Conservation (phyloP, 805 yeast genomes). For the Hyphopichia homilentoma region DNA sequence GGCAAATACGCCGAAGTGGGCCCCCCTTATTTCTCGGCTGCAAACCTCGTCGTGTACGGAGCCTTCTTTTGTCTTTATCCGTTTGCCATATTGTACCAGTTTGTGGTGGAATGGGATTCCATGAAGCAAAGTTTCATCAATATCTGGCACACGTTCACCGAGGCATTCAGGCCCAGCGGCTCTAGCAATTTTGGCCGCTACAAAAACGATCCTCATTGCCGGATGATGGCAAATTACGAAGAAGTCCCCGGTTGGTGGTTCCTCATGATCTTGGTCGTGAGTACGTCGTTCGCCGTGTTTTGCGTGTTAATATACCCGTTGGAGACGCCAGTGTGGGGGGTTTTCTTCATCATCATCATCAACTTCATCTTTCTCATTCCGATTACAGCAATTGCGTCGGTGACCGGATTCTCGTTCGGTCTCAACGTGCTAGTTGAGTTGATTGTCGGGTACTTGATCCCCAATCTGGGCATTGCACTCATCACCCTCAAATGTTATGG, state of each 20-base stretch:
- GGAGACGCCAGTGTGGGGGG: conserved; percentile 62
- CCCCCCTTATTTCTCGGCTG: conserved; percentile 66
- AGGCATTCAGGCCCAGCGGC: conserved; percentile 16
- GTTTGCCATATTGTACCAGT: conserved; percentile 48
- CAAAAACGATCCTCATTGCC: conserved; percentile 50
- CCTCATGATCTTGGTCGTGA: conserved; percentile 37
- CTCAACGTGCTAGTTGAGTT: conserved; percentile 62
- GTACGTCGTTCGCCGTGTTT: conserved; percentile 41
- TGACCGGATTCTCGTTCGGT: conserved; percentile 58
- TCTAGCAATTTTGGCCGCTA: conserved; percentile 20
- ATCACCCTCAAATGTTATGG: conserved; percentile 45
- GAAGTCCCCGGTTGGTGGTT: conserved; percentile 82
- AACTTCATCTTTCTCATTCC: conserved; percentile 58
- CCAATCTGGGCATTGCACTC: conserved; percentile 57
- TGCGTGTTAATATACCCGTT: conserved; percentile 46
- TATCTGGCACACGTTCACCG: conserved; percentile 26
- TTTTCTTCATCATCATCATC: conserved; percentile 54
- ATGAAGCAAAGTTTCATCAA: conserved; percentile 35
- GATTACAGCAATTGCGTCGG: conserved; percentile 56
- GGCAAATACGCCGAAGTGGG: conserved; percentile 51
- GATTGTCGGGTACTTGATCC: conserved; percentile 61
- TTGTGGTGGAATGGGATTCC: conserved; percentile 43
- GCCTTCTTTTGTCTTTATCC: conserved; percentile 56
- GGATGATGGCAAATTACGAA: conserved; percentile 54
- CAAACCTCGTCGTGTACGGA: conserved; percentile 56